These are phyloP conservation scores for Jacaranda mimosifolia DNA, from an alignment of 257 asterid species.

Conservation along the genomic window DNA sequence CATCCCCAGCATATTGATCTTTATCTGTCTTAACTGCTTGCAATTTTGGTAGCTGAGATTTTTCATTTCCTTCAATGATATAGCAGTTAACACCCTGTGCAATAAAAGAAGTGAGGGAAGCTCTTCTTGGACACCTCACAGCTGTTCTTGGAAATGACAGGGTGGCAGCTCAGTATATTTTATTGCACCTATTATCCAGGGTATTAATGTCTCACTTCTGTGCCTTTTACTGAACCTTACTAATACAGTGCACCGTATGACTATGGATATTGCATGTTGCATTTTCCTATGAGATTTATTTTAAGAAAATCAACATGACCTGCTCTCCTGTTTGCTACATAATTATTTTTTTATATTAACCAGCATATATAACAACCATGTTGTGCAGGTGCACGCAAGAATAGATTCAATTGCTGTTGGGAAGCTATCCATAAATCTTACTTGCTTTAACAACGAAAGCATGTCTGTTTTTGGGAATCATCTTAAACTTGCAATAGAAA, in stretches of 20 bases:
- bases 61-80: constrained; percentile 14
- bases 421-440: constrained; percentile 83
- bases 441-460: constrained; percentile 74
- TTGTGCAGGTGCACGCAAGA: constrained; percentile 80
- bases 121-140: constrained; percentile 74
- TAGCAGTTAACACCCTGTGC: constrained; percentile 60
- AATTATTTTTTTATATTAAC: constrained; percentile 19
- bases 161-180: constrained; percentile 83
- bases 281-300: constrained; percentile 21
- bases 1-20: not conserved
- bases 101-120: constrained; percentile 72
- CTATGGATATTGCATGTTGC: constrained; percentile 17
- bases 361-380: constrained; percentile 18
- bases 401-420: constrained; percentile 81
- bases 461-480: constrained; percentile 63
- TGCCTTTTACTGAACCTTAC: constrained; percentile 18
- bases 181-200: constrained; percentile 87
- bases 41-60: constrained; percentile 11
- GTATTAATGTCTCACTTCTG: constrained; percentile 44
- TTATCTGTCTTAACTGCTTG: constrained; percentile 4
- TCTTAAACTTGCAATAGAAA: constrained; percentile 58
- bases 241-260: not conserved
- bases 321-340: not conserved
- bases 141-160: constrained; percentile 83
- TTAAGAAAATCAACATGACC: constrained; percentile 3